Percentiles rank a stretch among this genome's conserved stretches.
Evolutionary conservation across 1,139 yeast species (phyloP).

Genomic region (Saccharomyces uvarum): DNA sequence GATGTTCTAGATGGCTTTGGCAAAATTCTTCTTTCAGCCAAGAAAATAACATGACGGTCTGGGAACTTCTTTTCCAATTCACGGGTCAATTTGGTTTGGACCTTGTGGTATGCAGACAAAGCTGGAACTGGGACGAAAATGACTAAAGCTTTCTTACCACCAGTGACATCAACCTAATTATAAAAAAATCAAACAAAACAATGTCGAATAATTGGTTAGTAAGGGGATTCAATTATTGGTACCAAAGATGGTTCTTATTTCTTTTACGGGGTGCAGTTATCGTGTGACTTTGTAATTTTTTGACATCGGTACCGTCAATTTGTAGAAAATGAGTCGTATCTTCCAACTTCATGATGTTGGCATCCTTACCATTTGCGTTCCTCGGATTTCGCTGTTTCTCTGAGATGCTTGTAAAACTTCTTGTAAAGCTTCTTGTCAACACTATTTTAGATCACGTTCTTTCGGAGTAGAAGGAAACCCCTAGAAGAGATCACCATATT

Average conservation of each 20-base stretch:
- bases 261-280: not conserved
- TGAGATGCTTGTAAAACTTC: not conserved
- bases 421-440: not conserved
- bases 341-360: not conserved
- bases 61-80: constrained; percentile 99
- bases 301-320: not conserved
- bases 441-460: not conserved
- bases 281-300: not conserved
- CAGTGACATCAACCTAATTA: constrained; percentile 74
- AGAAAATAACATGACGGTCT: constrained; percentile 98
- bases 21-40: constrained; percentile 98
- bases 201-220: not conserved
- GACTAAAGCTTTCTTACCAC: constrained; percentile 98
- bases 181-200: constrained; percentile 7
- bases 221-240: not conserved
- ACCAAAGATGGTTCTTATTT: not conserved
- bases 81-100: constrained; percentile 94
- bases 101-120: constrained; percentile 89
- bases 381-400: not conserved
- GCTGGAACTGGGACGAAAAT: constrained; percentile 97
- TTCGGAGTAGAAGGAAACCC: not conserved
- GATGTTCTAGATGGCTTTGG: constrained; percentile 91
- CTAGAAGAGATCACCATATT: not conserved
- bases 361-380: not conserved
- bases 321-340: not conserved